These are phyloP conservation scores for Fusarium clavum DNA, from an alignment of 2,329 filamentous ascomycete genomes.

Conservation along the genomic window DNA sequence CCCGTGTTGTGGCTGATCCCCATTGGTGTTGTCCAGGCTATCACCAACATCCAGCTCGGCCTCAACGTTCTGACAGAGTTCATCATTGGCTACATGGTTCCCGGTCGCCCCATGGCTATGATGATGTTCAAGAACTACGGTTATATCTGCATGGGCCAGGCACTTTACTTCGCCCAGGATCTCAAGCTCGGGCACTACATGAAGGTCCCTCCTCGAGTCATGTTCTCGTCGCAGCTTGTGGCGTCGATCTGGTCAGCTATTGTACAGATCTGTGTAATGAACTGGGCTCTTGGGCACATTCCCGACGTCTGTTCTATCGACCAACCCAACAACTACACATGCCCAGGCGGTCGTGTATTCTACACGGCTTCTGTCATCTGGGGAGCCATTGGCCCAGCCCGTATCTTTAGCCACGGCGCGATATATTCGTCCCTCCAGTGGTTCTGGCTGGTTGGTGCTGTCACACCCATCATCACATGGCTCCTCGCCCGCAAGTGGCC, in stretches of 20 bases:
- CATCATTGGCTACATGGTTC: slow-evolving; percentile 78
- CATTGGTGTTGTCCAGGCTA: slow-evolving; percentile 70
- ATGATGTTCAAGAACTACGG: slow-evolving; percentile 84
- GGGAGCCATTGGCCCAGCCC: slow-evolving; percentile 77
- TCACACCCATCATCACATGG: slow-evolving; percentile 73
- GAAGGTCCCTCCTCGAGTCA: slow-evolving; percentile 70
- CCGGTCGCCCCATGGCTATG: slow-evolving; percentile 76
- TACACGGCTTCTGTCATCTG: slow-evolving; percentile 79
- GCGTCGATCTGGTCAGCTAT: slow-evolving; percentile 71
- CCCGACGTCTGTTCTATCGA: slow-evolving; percentile 67
- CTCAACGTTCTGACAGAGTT: slow-evolving; percentile 80
- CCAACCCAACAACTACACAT: slow-evolving; percentile 68
- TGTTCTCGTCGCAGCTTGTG: slow-evolving; percentile 70
- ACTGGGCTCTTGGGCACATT: slow-evolving; percentile 73
- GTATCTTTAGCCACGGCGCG: slow-evolving; percentile 73
- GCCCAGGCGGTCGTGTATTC: slow-evolving; percentile 65
- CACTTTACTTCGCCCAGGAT: slow-evolving; percentile 73
- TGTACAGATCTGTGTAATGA: slow-evolving; percentile 73
- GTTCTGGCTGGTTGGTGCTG: slow-evolving; percentile 76
- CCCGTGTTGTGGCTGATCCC: slow-evolving; percentile 70
- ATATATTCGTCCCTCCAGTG: slow-evolving; percentile 74
- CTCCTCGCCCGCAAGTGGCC: slow-evolving; percentile 71
- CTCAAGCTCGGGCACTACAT: slow-evolving; percentile 78
- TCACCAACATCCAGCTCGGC: slow-evolving; percentile 72
- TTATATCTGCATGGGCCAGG: slow-evolving; percentile 75